phyloP scores from a whole-genome alignment of 1,284 basidiomycete genomes.

The Termitomyces sp. region DNA sequence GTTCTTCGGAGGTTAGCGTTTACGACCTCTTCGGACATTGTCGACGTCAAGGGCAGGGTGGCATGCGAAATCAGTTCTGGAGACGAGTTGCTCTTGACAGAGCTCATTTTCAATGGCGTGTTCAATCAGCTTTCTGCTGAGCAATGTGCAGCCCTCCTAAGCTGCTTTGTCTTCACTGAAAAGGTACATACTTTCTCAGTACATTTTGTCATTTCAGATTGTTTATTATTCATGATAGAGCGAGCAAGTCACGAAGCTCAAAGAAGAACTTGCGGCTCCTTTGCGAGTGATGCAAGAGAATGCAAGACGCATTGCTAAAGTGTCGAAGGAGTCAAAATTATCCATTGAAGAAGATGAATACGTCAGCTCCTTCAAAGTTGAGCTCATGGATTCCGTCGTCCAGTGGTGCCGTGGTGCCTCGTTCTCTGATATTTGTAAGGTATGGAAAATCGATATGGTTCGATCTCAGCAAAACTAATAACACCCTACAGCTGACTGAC shows the following conservation, averaged over 20 bases:
- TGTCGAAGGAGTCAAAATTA: slow-evolving; percentile 91
- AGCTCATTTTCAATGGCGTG: slow-evolving; percentile 95
- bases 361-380: slow-evolving; percentile 94
- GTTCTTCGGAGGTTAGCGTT: slow-evolving; percentile 91
- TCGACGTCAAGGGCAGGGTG: slow-evolving; percentile 97
- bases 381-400: slow-evolving; percentile 95
- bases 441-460: slow-evolving; percentile 28
- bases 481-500: slow-evolving; percentile 70
- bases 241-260: slow-evolving; percentile 81
- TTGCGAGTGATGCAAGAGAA: slow-evolving; percentile 94
- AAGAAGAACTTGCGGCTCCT: slow-evolving; percentile 90
- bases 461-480: slow-evolving; percentile 1
- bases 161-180: slow-evolving; percentile 96
- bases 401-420: slow-evolving; percentile 98
- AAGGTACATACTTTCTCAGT: slow-evolving; percentile 55
- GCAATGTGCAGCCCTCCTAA: slow-evolving; percentile 88
- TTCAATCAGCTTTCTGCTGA: slow-evolving; percentile 91
- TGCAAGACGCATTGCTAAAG: slow-evolving; percentile 91
- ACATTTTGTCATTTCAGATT: background rate
- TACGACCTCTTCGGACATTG: slow-evolving; percentile 85
- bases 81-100: slow-evolving; percentile 94
- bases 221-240: slow-evolving; percentile 50
- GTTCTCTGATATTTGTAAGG: slow-evolving; percentile 96
- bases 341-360: slow-evolving; percentile 92
- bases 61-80: slow-evolving; percentile 98